phyloP scores from a whole-genome alignment of 306 rosid species.

The Casuarina equisetifolia region DNA sequence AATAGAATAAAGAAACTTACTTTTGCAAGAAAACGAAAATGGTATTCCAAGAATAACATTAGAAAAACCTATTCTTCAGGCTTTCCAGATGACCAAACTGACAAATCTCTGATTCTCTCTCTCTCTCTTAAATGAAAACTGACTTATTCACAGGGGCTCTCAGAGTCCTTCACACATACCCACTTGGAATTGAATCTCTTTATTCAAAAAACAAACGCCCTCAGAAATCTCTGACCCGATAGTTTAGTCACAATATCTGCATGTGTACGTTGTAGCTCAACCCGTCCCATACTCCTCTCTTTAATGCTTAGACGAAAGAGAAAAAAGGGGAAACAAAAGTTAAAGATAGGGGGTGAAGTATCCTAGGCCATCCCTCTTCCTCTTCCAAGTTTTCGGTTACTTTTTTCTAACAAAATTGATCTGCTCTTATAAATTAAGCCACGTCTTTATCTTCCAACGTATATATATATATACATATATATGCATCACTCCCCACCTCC shows the following conservation, averaged over 20 bases:
- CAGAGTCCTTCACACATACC: constrained; percentile 34
- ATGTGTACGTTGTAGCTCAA: constrained; percentile 74
- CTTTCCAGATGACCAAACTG: constrained; percentile 35
- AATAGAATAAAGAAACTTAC: background rate
- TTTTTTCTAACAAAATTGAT: constrained; percentile 25
- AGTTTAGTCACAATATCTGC: constrained; percentile 87
- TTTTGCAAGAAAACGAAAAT: too few species aligned
- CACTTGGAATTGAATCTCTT: constrained; percentile 39
- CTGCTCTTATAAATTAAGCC: constrained; percentile 18
- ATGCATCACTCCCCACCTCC: constrained; percentile 17
- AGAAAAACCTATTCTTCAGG: constrained; percentile 29
- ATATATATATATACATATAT: constrained; percentile 18
- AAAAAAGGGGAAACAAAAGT: constrained; percentile 18
- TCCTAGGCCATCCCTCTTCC: constrained; percentile 29
- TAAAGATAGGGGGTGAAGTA: constrained; percentile 12
- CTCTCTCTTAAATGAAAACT: constrained; percentile 25
- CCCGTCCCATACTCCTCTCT: constrained; percentile 47
- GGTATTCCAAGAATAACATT: too few species aligned
- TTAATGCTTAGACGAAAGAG: constrained; percentile 27
- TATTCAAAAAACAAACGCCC: constrained; percentile 38
- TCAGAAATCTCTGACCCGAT: constrained; percentile 79
- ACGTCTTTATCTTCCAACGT: background rate
- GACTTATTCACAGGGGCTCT: constrained; percentile 39
- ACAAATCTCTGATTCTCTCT: constrained; percentile 33
- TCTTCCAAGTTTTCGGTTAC: constrained; percentile 35